Evolutionary conservation across 148 eudicot genomes (phyloP).

Genomic region (Agrostemma githago): DNA sequence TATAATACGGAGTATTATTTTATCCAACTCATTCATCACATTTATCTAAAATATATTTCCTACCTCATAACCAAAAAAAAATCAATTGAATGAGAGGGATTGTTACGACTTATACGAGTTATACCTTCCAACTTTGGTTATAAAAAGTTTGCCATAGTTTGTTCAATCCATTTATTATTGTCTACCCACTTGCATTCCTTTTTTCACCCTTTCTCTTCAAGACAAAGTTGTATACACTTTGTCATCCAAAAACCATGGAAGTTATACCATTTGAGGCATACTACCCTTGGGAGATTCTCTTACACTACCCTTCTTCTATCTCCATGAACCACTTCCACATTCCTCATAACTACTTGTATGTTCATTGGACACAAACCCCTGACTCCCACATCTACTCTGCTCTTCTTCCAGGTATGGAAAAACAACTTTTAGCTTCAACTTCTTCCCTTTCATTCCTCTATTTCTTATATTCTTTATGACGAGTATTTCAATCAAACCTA

Average conservation of each 20-base stretch:
- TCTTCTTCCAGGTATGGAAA: slow-evolving; percentile 61
- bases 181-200: background rate
- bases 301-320: slow-evolving; percentile 28
- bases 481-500: no score
- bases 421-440: no score
- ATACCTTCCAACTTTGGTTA: no score
- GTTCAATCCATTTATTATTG: background rate
- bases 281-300: slow-evolving; percentile 29
- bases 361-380: slow-evolving; percentile 72
- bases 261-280: slow-evolving; percentile 35
- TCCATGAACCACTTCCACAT: slow-evolving; percentile 37
- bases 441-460: no score
- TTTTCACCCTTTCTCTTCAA: background rate
- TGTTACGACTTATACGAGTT: no score
- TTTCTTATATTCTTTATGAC: no score
- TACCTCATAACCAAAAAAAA: no score
- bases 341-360: slow-evolving; percentile 61
- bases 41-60: no score
- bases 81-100: no score
- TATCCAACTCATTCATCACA: no score
- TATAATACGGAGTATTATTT: no score
- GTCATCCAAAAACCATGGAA: slow-evolving; percentile 40
- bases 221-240: background rate
- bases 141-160: no score
- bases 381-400: slow-evolving; percentile 70